Evolutionary conservation across 345 rosid species (phyloP).

Genomic region (Salix purpurea): DNA sequence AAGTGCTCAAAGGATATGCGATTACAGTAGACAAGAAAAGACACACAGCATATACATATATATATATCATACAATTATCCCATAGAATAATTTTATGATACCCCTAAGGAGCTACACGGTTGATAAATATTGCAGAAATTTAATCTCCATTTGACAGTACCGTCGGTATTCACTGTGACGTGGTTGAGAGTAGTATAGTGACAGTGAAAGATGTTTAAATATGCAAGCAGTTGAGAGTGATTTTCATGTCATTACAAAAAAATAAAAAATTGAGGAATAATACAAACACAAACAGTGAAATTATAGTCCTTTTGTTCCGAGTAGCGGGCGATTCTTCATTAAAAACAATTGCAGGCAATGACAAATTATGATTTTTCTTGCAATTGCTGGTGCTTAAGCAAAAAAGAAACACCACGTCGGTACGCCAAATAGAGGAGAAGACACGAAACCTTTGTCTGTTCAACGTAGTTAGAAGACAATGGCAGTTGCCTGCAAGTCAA

Average conservation of each 20-base stretch:
- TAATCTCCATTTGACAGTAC: background rate
- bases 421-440: background rate
- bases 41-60: background rate
- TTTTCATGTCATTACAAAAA: too few species aligned
- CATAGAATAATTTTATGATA: background rate
- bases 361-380: background rate
- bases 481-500: background rate
- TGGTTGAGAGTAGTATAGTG: background rate
- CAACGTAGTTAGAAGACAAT: too few species aligned
- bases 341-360: background rate
- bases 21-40: background rate
- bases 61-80: background rate
- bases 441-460: background rate
- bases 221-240: background rate
- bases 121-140: background rate
- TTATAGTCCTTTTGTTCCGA: background rate
- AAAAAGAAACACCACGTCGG: background rate
- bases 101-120: background rate
- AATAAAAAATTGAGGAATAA: background rate
- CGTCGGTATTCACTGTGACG: background rate
- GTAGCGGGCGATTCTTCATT: background rate
- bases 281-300: too few species aligned
- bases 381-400: background rate
- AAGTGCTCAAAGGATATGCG: background rate
- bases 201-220: background rate